Percentiles rank a stretch among this genome's conserved stretches.
These are phyloP conservation scores for Crucihimalaya himalaica DNA, from an alignment of 345 rosid genomes.

Conservation along the genomic window DNA sequence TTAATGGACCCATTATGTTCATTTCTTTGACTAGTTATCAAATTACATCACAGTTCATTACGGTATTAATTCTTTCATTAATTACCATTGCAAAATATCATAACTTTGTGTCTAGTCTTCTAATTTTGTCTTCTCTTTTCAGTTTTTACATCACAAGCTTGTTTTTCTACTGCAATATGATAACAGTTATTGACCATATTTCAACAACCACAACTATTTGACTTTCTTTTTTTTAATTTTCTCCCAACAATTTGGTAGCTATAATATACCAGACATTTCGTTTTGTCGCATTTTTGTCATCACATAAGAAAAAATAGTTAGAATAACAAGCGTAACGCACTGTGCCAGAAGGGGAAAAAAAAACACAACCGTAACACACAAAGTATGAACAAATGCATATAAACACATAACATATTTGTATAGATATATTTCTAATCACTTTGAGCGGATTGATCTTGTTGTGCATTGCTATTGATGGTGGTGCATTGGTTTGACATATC, in stretches of 20 bases:
- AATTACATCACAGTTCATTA: not conserved
- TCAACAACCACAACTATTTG: not conserved
- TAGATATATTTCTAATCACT: not conserved
- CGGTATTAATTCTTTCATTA: not conserved
- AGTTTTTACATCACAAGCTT: not conserved
- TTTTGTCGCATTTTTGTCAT: not conserved
- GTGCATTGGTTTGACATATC: not conserved
- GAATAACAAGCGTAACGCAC: too few relatives aligned
- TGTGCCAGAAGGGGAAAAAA: too few relatives aligned
- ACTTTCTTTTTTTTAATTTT: not conserved
- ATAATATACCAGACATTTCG: not conserved
- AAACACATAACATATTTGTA: not conserved
- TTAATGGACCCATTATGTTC: not conserved
- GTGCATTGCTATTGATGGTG: not conserved
- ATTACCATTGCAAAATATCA: not conserved
- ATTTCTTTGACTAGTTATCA: not conserved
- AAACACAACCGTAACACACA: too few relatives aligned
- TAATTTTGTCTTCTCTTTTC: not conserved
- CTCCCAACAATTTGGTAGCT: not conserved
- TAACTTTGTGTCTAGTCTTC: not conserved
- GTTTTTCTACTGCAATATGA: not conserved
- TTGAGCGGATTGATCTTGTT: not conserved
- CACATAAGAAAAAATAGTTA: not conserved
- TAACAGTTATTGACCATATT: not conserved
- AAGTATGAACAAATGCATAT: not conserved